Evolutionary conservation across 371 early-diverging fungal genomes (phyloP).

Genomic region (Encephalitozoon cuniculi): DNA sequence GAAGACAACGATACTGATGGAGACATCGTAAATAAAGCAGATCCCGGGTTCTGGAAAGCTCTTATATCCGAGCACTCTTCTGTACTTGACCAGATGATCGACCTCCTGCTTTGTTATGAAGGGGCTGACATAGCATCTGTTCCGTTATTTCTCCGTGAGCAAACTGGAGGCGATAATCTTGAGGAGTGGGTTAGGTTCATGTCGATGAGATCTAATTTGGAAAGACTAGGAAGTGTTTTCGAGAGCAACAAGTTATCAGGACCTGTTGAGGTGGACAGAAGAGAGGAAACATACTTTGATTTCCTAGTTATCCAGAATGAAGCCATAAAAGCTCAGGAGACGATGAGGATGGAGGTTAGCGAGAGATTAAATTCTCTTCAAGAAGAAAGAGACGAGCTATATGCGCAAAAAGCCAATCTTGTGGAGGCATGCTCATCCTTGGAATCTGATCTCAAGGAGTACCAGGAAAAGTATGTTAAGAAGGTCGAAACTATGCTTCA

Average conservation of each 20-base stretch:
- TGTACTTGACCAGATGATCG: neutral
- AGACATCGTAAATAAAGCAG: neutral
- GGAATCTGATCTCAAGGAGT: slow-evolving; percentile 12
- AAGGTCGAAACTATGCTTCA: slow-evolving; percentile 9
- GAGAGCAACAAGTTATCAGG: neutral
- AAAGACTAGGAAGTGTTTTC: neutral
- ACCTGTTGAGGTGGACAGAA: neutral
- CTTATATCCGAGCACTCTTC: neutral
- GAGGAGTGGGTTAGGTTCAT: neutral
- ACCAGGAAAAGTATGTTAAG: neutral
- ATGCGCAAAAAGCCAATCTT: slow-evolving; percentile 2
- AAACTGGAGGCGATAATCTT: neutral
- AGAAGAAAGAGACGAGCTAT: slow-evolving; percentile 5
- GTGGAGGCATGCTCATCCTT: neutral
- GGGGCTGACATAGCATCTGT: neutral
- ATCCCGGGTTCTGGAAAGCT: neutral
- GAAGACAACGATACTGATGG: neutral
- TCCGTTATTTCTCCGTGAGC: neutral
- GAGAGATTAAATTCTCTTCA: slow-evolving; percentile 21
- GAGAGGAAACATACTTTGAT: slow-evolving; percentile 46
- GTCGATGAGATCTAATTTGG: neutral
- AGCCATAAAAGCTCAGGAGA: slow-evolving; percentile 51
- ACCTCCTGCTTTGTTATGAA: neutral
- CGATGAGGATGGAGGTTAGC: slow-evolving; percentile 24
- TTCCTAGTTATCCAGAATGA: slow-evolving; percentile 47